Base-by-base conservation (phyloP, 148 eudicot genomes). In the Rhododendron henanense region DNA sequence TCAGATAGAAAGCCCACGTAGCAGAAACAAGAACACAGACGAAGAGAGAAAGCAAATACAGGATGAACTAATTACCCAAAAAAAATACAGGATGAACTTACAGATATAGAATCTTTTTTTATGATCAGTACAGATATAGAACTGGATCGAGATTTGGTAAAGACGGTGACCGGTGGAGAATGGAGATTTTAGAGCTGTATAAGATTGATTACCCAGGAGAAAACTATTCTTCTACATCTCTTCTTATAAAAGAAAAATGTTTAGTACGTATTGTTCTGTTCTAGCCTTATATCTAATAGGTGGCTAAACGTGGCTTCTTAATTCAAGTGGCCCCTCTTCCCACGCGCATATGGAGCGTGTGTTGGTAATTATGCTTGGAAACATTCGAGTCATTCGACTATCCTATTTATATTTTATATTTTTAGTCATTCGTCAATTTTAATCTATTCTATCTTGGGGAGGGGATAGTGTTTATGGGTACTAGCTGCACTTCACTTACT, bases 61-160 rank as follows among this genome's bases (percentile, higher is more conserved):
- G 10, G n/a, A 45, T 33, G 85, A 83, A 87, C 88, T 87, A 31
- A 31, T 31, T 31, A 31, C 31, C 31, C 31, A 31, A 31, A 31
- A 31, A 31, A 69, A 63, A 63, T 63, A 21, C 44, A 83, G 10
- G n/a, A 45, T 33, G 85, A 83, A 87, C 88, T 87, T 83, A 87
- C 88, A 83, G 86, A 83, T 47, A 9, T 47, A 47, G 50, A 9
- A 47, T 2, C 10, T 47, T 47, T 47, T 47, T 47, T 7, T 47
- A 9, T 47, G 50, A 47, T 47, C 50, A 9, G 50, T 47, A 47
- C 50, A 47, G 50, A 81, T 28, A 78, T 28, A 48, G 69, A 65
- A 47, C 59, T 35, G 44, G 84, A 84, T 35, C 59, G 35, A 39
- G 71, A 31, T 10, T 67, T 83, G 84, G 44, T 50, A 19, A 79